phyloP scores from a whole-genome alignment of 768 basidiomycete genomes.

The Clitopilus passeckerianus region DNA sequence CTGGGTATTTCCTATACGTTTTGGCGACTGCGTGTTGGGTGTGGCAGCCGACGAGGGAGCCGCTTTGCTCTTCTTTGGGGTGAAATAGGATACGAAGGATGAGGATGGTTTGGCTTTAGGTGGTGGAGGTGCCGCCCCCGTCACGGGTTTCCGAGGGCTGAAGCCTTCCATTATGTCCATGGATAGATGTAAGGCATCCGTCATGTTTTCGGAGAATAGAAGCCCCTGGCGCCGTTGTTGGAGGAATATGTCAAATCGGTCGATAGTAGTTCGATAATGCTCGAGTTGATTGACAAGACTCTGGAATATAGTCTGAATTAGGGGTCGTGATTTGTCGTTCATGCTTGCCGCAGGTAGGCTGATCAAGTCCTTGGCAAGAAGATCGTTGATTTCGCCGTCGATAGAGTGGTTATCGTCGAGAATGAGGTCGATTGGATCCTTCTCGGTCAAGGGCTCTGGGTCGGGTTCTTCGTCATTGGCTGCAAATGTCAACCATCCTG shows the following conservation, averaged over 20 bases:
- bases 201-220: slow-evolving; percentile 87
- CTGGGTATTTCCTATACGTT: slow-evolving; percentile 29
- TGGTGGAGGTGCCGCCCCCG: slow-evolving; percentile 30
- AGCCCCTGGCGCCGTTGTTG: slow-evolving; percentile 84
- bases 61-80: slow-evolving; percentile 64
- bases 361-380: slow-evolving; percentile 51
- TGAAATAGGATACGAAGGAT: slow-evolving; percentile 72
- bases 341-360: slow-evolving; percentile 62
- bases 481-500: slow-evolving; percentile 84
- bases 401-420: slow-evolving; percentile 80
- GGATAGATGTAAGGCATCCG: slow-evolving; percentile 76
- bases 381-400: slow-evolving; percentile 69
- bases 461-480: slow-evolving; percentile 30
- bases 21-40: slow-evolving; percentile 42
- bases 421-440: slow-evolving; percentile 26
- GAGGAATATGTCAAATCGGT: slow-evolving; percentile 81
- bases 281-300: slow-evolving; percentile 80
- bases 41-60: slow-evolving; percentile 24
- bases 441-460: slow-evolving; percentile 7
- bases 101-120: slow-evolving; percentile 49
- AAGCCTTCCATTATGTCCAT: slow-evolving; percentile 58
- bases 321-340: slow-evolving; percentile 69
- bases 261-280: slow-evolving; percentile 67
- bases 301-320: slow-evolving; percentile 77
- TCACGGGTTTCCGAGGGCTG: slow-evolving; percentile 18